Percentiles rank a stretch among this genome's conserved stretches.
These are phyloP conservation scores for Aspergillus brasiliensis DNA, from an alignment of 2,329 filamentous ascomycete species.

Conservation along the genomic window DNA sequence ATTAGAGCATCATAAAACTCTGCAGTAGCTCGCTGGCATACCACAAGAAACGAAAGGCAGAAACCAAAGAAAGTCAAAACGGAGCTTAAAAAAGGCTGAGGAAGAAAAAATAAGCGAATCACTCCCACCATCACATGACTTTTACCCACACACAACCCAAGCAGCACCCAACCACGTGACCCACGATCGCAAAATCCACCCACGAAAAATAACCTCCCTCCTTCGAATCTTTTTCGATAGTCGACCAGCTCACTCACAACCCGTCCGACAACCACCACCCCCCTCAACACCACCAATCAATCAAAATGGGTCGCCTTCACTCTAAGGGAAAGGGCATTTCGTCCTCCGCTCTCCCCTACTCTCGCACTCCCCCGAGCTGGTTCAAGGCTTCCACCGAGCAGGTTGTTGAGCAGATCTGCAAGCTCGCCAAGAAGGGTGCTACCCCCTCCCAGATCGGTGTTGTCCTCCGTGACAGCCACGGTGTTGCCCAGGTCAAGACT, in stretches of 20 bases:
- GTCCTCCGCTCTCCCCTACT: constrained; percentile 94
- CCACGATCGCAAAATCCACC: constrained; percentile 25
- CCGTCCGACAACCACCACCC: constrained; percentile 37
- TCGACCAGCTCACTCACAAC: constrained; percentile 21
- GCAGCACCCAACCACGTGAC: constrained; percentile 34
- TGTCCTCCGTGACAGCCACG: constrained; percentile 95
- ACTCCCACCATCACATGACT: constrained; percentile 17
- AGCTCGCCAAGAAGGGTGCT: constrained; percentile 98
- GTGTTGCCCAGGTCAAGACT: constrained; percentile 95
- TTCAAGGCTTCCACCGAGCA: constrained; percentile 98
- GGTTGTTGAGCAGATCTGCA: constrained; percentile 98
- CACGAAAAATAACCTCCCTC: constrained; percentile 17
- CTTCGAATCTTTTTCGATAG: constrained; percentile 6
- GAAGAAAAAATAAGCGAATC: constrained; percentile 20
- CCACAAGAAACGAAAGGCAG: constrained; percentile 7
- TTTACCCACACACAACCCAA: background rate
- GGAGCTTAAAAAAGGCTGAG: constrained; percentile 4
- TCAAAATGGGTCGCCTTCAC: constrained; percentile 78
- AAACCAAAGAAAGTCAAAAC: constrained; percentile 1
- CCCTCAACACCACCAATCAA: constrained; percentile 13
- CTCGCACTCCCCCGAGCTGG: constrained; percentile 88
- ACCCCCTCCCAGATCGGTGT: constrained; percentile 99
- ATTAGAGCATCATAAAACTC: constrained; percentile 10
- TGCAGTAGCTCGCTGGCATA: background rate
- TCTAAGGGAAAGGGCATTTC: constrained; percentile 99